These are phyloP conservation scores for Suillus luteus DNA, from an alignment of 768 basidiomycete species.

Conservation along the genomic window DNA sequence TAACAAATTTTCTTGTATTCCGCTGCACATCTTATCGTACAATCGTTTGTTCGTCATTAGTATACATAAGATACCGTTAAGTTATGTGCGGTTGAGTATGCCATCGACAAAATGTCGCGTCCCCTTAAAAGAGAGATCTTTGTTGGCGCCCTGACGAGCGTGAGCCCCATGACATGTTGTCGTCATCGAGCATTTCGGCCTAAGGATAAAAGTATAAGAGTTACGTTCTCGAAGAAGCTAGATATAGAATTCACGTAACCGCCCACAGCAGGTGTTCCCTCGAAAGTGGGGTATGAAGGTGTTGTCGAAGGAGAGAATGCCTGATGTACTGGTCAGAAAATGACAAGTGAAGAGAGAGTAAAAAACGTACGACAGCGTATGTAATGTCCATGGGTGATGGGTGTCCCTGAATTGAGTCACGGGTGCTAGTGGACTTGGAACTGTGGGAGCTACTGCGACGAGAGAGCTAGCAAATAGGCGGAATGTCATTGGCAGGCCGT, in stretches of 20 bases:
- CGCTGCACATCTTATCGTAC: slow-evolving; percentile 15
- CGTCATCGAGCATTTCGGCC: slow-evolving; percentile 33
- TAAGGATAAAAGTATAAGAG: slow-evolving; percentile 6
- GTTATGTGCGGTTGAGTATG: slow-evolving; percentile 7
- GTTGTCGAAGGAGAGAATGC: slow-evolving; percentile 11
- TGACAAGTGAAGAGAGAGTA: background rate
- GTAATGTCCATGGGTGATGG: slow-evolving; percentile 26
- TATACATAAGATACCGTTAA: slow-evolving; percentile 16
- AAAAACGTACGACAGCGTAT: slow-evolving; percentile 22
- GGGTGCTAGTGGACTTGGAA: slow-evolving; percentile 18
- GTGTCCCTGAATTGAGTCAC: slow-evolving; percentile 16
- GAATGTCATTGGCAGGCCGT: background rate
- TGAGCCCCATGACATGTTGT: slow-evolving; percentile 31
- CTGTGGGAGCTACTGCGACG: slow-evolving; percentile 17
- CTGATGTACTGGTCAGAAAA: slow-evolving; percentile 13
- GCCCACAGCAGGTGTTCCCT: slow-evolving; percentile 4
- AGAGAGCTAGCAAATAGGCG: slow-evolving; percentile 1
- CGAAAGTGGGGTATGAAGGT: slow-evolving; percentile 10
- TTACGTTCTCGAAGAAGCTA: background rate
- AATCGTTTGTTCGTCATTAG: slow-evolving; percentile 14
- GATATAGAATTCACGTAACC: slow-evolving; percentile 21
- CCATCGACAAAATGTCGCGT: background rate
- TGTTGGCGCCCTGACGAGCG: slow-evolving; percentile 11
- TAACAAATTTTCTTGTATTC: background rate
- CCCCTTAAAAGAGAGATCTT: slow-evolving; percentile 16